Evolutionary conservation across 331 rosid species (phyloP), one percentile per base, ranked within the genome.

Genomic region (Pyrus hybrid): DNA sequence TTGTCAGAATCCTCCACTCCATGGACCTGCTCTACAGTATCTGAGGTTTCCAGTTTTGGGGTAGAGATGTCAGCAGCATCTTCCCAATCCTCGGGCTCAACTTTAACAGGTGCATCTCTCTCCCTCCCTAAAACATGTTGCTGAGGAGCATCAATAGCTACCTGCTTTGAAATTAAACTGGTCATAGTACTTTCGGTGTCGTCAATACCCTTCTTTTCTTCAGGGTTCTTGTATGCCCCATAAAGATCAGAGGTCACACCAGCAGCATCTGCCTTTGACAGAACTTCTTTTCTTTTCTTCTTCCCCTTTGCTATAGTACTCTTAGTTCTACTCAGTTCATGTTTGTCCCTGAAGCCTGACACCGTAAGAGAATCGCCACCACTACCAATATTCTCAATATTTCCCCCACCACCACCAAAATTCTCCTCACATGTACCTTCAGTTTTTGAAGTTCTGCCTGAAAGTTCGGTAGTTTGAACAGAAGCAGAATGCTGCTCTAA

Each of bases 11-110:
- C 63, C 25, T 21, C 45, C n/a, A 51, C 74, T 32, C 76, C 81
- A 60, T 17, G 41, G 49, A 33, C 79, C 76, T 41, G 80, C 26
- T 71, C 84, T 43, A 72, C 78, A 74, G n/a, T n/a, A n/a, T n/a
- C n/a, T n/a, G n/a, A n/a, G n/a, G n/a, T 79, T 74, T 89, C 92
- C 77, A 90, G 71, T 74, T 92, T 86, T 17, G 97, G 89, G 8
- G 91, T 78, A 54, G 97, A 87, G 63, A 88, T 80, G 81, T 94
- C 96, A 64, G 92, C 97, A 37, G 92, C 97, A 84, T 92, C 97
- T 93, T 94, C 99, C 97, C 97, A 94, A 79, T 92, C 94, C 67
- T 92, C 96, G 8, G 88, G 95, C 82, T 94, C 97, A 28, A 74
- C 82, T 85, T 90, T 92, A 77, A 22, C 71, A 33, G 61, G 81